Base-by-base conservation (phyloP, 768 basidiomycete genomes). In the Epithele typhae region DNA sequence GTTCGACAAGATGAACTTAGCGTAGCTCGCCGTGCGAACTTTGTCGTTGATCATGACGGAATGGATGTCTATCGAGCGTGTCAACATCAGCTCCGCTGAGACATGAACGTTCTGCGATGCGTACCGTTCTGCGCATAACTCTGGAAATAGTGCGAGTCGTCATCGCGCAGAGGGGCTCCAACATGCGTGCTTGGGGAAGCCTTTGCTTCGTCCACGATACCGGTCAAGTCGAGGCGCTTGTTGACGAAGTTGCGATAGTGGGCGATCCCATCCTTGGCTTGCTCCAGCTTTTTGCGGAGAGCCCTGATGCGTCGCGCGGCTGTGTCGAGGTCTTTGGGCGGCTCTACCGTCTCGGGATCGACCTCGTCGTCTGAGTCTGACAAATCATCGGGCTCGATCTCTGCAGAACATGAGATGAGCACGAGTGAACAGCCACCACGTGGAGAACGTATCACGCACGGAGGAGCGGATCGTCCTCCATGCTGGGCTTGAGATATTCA, bases 41-140 rank as follows among this genome's bases (percentile, higher is more conserved):
- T 86, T 86, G 62, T 98, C 95, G 59, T 91, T 87, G 47, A 98
- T 87, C 95, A 98, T 98, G 51, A 92, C 79, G 24, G 92, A 88
- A 62, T 98, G 95, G 40, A 96, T 94, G 54, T 96, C 92, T 93
- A 59, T 12, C 24, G 11, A 12, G 25, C 4, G 34, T 2, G 4
- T 18, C 35, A 6, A 53, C 8, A 15, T 18, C 3, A 24, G 10
- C 12, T 5, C n/a, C 14, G n/a, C 19, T 32, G 30, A 15, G 32
- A 30, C 22, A n/a, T 25, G 1, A 25, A 46, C 33, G 11, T 10
- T 25, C 2, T 23, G 21, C 22, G 12, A 3, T 3, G 32, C 4
- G 32, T 40, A 92, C 93, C 94, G 52, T 94, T 94, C 51, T 81
- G 82, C 21, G 76, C 86, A 58, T 98, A 97, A 49, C 87, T 89